A percentile compares a stretch with the other conserved stretches of the same genome.
phyloP scores from a whole-genome alignment of 805 yeast genomes.

The Ogataea nonfermentans region DNA sequence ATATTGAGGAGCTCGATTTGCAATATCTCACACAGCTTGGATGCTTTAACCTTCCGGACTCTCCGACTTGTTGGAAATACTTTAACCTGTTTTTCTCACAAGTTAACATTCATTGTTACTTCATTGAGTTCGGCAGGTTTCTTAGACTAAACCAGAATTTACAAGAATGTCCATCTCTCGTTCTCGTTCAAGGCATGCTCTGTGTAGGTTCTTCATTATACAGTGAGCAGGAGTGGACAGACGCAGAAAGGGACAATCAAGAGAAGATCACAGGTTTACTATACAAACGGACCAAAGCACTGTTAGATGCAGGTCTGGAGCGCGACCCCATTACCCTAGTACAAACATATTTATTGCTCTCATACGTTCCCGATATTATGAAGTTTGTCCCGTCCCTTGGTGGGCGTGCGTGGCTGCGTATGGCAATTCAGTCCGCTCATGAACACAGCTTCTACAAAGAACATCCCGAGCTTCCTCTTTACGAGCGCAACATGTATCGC shows the following conservation, averaged over 20 bases:
- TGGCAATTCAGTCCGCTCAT: conserved; percentile 70
- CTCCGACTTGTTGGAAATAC: conserved; percentile 59
- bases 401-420: conserved; percentile 57
- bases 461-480: conserved; percentile 1
- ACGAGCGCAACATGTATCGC: conserved; percentile 46
- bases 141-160: conserved; percentile 54
- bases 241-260: conserved; percentile 39
- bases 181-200: conserved; percentile 62
- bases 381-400: conserved; percentile 42
- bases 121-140: conserved; percentile 59
- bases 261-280: conserved; percentile 14
- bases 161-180: conserved; percentile 55
- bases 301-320: conserved; percentile 66
- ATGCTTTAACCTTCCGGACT: conserved; percentile 64
- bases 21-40: conserved; percentile 63
- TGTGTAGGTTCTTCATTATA: conserved; percentile 64
- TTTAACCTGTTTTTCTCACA: conserved; percentile 59
- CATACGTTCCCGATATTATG: conserved; percentile 14
- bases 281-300: conserved; percentile 51
- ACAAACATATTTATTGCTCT: conserved; percentile 12
- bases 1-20: conserved; percentile 44
- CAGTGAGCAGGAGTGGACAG: conserved; percentile 50
- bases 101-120: conserved; percentile 65
- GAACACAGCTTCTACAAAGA: conserved; percentile 52
- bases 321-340: conserved; percentile 47